Evolutionary conservation across 2,329 filamentous ascomycete species (phyloP).

Genomic region (Tetracladium maxilliforme): DNA sequence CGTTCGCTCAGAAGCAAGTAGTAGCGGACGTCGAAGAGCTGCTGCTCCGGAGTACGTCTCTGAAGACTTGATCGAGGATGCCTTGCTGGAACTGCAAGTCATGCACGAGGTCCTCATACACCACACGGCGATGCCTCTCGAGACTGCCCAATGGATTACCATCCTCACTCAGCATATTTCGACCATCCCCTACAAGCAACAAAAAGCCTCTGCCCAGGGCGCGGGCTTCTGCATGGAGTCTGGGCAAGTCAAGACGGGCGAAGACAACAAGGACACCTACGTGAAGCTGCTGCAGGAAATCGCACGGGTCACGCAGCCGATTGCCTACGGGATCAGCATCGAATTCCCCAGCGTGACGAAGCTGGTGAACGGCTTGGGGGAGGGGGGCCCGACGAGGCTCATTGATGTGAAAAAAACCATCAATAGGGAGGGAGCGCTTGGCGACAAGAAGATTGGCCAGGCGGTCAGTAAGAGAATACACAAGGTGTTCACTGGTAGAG

Average conservation of each 20-base stretch:
- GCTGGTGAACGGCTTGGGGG: conserved; percentile 40
- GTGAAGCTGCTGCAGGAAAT: conserved; percentile 66
- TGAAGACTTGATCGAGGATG: conserved; percentile 56
- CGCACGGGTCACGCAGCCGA: conserved; percentile 52
- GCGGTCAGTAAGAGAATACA: conserved; percentile 42
- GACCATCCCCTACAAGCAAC: conserved; percentile 49
- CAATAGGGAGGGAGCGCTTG: conserved; percentile 38
- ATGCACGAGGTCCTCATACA: conserved; percentile 53
- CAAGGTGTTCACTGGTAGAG: conserved; percentile 42
- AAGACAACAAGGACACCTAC: conserved; percentile 51
- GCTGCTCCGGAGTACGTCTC: conserved; percentile 36
- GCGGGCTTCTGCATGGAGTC: conserved; percentile 66
- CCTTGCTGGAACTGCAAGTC: conserved; percentile 55
- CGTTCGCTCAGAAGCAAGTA: conserved; percentile 31
- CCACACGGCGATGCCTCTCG: conserved; percentile 42
- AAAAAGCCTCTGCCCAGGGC: conserved; percentile 29
- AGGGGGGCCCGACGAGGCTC: conserved; percentile 45
- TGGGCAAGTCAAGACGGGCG: conserved; percentile 60
- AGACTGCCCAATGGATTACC: conserved; percentile 60
- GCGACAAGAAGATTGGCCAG: conserved; percentile 38
- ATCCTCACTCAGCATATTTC: conserved; percentile 68
- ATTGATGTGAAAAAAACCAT: conserved; percentile 42
- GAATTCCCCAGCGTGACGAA: conserved; percentile 42
- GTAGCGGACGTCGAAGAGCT: conserved; percentile 10
- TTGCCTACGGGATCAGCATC: conserved; percentile 53